Conservation (phyloP, 2,329 filamentous ascomycete species). For the Onygena corvina region DNA sequence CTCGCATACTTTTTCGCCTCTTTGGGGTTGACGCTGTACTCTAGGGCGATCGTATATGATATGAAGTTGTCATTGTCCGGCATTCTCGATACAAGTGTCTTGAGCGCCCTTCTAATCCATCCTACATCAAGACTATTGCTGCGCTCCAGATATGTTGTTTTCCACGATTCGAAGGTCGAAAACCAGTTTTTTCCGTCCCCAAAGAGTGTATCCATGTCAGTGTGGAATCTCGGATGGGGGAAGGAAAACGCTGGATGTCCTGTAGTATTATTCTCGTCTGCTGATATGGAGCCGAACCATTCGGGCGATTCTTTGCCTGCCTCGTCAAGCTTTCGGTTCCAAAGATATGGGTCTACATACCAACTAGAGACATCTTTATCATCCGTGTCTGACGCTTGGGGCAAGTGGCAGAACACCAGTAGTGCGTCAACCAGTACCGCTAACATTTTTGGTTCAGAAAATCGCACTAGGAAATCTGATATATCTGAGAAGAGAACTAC, state of each 20-base stretch:
- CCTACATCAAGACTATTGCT: constrained; percentile 29
- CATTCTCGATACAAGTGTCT: constrained; percentile 41
- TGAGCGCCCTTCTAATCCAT: constrained; percentile 46
- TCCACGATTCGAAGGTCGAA: constrained; percentile 27
- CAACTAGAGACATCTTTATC: constrained; percentile 26
- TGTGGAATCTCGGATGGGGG: constrained; percentile 27
- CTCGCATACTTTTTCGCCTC: constrained; percentile 60
- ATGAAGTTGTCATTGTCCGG: constrained; percentile 44
- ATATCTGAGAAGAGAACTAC: constrained; percentile 72
- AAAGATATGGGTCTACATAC: constrained; percentile 45
- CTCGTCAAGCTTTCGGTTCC: constrained; percentile 29
- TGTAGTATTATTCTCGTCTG: constrained; percentile 11
- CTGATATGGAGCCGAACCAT: constrained; percentile 19
- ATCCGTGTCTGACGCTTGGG: constrained; percentile 27
- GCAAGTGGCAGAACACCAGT: constrained; percentile 52
- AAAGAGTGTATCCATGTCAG: constrained; percentile 46
- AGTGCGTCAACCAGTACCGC: constrained; percentile 55
- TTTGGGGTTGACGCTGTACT: constrained; percentile 43
- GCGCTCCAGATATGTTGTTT: constrained; percentile 17
- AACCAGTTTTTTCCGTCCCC: constrained; percentile 39
- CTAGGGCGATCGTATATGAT: constrained; percentile 59
- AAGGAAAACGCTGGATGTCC: constrained; percentile 24
- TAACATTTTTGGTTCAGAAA: constrained; percentile 24
- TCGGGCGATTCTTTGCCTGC: constrained; percentile 17
- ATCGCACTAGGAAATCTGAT: constrained; percentile 44